Conservation (phyloP, 176 grass and related monocot genomes). For the Hordeum vulgare region MorexV3_pseudomolecules_assembly NC_058524.1:69882084-69882583, state of each 20-base stretch:
- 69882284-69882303: constrained; percentile 5
- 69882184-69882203: neutral
- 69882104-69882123: neutral
- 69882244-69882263: constrained; percentile 15
- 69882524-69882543: constrained; percentile 29
- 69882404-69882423: constrained; percentile 40
- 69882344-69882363: constrained; percentile 4
- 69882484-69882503: neutral
- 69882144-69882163: neutral
- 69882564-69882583: constrained; percentile 62
- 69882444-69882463: constrained; percentile 37
- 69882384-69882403: constrained; percentile 28
- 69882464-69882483: constrained; percentile 2
- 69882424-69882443: constrained; percentile 61
- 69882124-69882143: neutral
- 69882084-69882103: no score
- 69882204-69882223: constrained; percentile 9
- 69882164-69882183: neutral
- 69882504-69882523: neutral
- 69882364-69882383: constrained; percentile 25
- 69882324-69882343: neutral
- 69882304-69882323: neutral
- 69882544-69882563: constrained; percentile 67
- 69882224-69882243: constrained; percentile 28
- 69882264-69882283: constrained; percentile 12